Base-by-base conservation (phyloP, 1,139 yeast species). In the Taphrina populina region DNA sequence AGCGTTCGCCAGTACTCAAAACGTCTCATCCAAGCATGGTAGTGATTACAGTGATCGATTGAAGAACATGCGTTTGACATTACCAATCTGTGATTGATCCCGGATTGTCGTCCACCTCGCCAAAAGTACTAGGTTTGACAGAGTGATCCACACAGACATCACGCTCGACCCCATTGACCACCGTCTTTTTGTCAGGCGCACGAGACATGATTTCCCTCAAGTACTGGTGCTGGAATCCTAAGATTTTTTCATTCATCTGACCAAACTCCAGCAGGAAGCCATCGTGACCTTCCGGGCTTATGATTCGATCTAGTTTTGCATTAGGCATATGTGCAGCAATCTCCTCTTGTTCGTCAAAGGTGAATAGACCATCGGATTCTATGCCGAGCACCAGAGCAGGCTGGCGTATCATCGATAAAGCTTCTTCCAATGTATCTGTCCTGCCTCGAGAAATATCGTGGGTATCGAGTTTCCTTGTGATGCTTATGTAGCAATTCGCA, bases 281-380 rank as follows among this genome's bases (percentile, higher is more conserved):
- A 73, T 92, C 98, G 67, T 92, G 98, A 15, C 98, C 98, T 66
- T 92, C 98, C n/a, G 94, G 95, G 0, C 96, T 88, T 61, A 84
- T 81, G 52, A 92, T 82, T 64, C 80, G 80, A 62, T 82, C 81
- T 61, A 92, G 73, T 4, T 64, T 69, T 1, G 95, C 77, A 62
- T 84, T 76, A 4, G 94, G 94, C 58, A 92, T 78, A 66, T 82
- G 73, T 43, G 80, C 77, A 1, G 95, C 95, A 55, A 92, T 75
- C 56, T 83, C 78, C 64, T 86, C 88, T 70, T 92, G 98, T 70
- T 92, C 98, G 17, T 88, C 79, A 64, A 85, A 83, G 0, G 98
- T 90, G 72, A 92, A 92, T 19, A 92, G 74, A 0, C 96, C 97
- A 70, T 92, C 98, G 0, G 95, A 85, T 57, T 82, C 81, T 58